Evolutionary conservation across 305 asterid species (phyloP).

Genomic region (Fraxinus baroniana): DNA sequence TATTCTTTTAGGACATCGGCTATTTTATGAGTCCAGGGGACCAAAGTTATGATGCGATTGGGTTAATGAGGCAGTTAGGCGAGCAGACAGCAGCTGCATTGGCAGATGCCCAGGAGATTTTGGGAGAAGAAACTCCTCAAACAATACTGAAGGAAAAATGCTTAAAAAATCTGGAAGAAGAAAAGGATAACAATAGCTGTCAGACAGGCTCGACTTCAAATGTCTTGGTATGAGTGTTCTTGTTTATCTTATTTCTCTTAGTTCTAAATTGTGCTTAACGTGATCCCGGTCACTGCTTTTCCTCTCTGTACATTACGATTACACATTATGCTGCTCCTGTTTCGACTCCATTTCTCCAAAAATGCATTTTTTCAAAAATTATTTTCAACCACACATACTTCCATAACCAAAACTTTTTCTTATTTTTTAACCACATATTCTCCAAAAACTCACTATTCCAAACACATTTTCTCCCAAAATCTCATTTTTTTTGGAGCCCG

Average conservation of each 20-base stretch:
- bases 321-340: neutral
- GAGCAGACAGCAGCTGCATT: constrained; percentile 90
- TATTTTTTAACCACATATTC: too few species aligned
- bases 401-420: neutral
- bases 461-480: neutral
- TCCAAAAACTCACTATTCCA: neutral
- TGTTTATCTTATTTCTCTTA: neutral
- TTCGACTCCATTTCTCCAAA: neutral
- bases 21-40: constrained; percentile 80
- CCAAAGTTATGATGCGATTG: constrained; percentile 80
- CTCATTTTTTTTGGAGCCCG: neutral
- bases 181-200: constrained; percentile 32
- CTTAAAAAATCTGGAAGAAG: constrained; percentile 34
- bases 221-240: constrained; percentile 44
- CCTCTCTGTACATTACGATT: neutral
- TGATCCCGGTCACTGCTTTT: neutral
- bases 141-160: constrained; percentile 61
- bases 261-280: neutral
- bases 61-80: constrained; percentile 86
- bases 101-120: constrained; percentile 86
- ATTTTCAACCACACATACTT: neutral
- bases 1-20: constrained; percentile 67
- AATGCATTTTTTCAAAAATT: too few species aligned
- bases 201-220: constrained; percentile 39
- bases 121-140: constrained; percentile 90